Evolutionary conservation across 495 filamentous ascomycete species (phyloP), one percentile per base, ranked within the genome.

Genomic region (Aspergillus taichungensis): DNA sequence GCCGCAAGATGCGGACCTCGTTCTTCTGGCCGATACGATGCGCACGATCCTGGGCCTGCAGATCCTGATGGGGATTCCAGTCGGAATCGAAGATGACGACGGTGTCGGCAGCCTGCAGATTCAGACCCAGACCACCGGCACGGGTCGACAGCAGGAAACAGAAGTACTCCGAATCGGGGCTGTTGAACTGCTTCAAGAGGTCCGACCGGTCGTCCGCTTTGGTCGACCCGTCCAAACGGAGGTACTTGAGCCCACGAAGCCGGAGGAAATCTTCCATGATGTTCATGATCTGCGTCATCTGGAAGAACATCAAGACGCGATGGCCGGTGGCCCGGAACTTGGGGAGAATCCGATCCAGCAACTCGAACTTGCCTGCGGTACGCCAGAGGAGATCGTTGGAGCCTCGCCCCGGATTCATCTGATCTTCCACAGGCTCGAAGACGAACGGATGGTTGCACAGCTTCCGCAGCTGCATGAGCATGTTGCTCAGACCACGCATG

Each of bases 1-100:
- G 73, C 54, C 92, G 80, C 50, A 98, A 68, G 56, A 98, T 98
- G 28, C 92, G 86, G 30, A 98, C 92, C 68, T 98, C 92, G 58
- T 98, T 98, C 80, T 98, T 98, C 64, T 98, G 92, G 40, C 92
- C 92, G 52, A 98, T 98, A 82, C 92, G 92, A 79, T 98, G 92
- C 14, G 92, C 92, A 80, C 92, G 91, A 82, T 98, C 92, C 63
- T 98, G 92, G 28, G 92, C 92, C 67, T 98, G 92, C 60, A 98
- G 69, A 84, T 98, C 92, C 67, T 98, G 92, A 66, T 97, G 92
- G 56, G 92, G 92, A 69, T 98, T 98, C 92, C 92, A 98, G 70
- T 98, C 92, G 0, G 92, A 98, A 64, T 98, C 92, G 66, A 94
- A 98, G 52, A 98, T 98, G 58, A 98, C 95, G 66, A 98, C 92